A percentile compares a stretch with the other conserved stretches of the same genome.
These are phyloP conservation scores for Lactarius vividus DNA, from an alignment of 768 basidiomycete species.

Conservation along the genomic window DNA sequence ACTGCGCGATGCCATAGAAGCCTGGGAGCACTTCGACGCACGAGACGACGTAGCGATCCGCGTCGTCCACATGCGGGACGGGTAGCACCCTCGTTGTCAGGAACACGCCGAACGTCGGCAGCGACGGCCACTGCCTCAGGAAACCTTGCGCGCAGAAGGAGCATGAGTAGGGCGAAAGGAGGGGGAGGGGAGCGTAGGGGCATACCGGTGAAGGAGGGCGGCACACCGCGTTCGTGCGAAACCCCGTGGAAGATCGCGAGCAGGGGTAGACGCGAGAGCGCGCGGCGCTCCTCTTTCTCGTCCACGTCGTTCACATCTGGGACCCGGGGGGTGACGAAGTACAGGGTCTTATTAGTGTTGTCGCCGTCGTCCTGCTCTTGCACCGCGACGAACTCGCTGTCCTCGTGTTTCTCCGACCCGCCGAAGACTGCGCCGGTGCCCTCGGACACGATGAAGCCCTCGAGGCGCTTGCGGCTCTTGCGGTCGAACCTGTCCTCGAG, in stretches of 20 bases:
- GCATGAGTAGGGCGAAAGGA: constrained; percentile 6
- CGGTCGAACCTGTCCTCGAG: constrained; percentile 66
- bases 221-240: constrained; percentile 31
- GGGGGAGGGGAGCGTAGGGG: not conserved
- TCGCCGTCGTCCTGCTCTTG: not conserved
- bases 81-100: constrained; percentile 55
- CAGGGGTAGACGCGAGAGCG: constrained; percentile 18
- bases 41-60: constrained; percentile 55
- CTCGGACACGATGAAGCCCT: constrained; percentile 48
- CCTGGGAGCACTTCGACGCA: constrained; percentile 60
- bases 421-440: constrained; percentile 22
- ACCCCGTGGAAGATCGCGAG: constrained; percentile 25
- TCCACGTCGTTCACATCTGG: not conserved
- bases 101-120: constrained; percentile 68
- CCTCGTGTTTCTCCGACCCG: constrained; percentile 4
- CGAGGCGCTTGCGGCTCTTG: constrained; percentile 51
- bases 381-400: not conserved
- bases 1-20: constrained; percentile 60
- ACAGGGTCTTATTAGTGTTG: constrained; percentile 4
- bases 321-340: constrained; percentile 15
- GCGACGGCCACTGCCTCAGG: constrained; percentile 62
- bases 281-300: constrained; percentile 13
- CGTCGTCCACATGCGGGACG: constrained; percentile 44
- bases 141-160: constrained; percentile 40
- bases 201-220: constrained; percentile 58